Conservation (phyloP, 495 filamentous ascomycete genomes). For the Penicillium waksmanii region DNA sequence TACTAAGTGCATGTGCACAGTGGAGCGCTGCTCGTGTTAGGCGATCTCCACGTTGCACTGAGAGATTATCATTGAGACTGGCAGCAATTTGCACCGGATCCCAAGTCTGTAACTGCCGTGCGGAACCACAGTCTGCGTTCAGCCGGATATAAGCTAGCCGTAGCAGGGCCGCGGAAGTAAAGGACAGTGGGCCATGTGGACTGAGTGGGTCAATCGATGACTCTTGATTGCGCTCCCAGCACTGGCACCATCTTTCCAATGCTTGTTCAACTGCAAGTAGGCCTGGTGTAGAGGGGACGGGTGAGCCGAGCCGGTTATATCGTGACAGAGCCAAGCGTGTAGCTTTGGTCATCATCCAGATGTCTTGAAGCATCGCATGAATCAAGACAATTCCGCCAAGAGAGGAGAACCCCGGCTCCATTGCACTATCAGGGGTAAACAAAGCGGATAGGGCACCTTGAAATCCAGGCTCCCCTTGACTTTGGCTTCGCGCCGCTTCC, state of each 20-base stretch:
- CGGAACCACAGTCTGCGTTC: constrained; percentile 67
- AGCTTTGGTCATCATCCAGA: constrained; percentile 67
- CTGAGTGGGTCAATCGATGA: constrained; percentile 54
- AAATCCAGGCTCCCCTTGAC: constrained; percentile 35
- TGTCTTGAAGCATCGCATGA: constrained; percentile 69
- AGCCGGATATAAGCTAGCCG: constrained; percentile 69
- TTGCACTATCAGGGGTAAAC: constrained; percentile 26
- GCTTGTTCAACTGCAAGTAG: constrained; percentile 62
- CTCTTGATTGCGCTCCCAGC: constrained; percentile 61
- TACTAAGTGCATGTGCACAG: constrained; percentile 69
- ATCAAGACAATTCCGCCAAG: constrained; percentile 71
- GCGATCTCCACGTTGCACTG: constrained; percentile 58
- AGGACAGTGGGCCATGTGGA: constrained; percentile 63
- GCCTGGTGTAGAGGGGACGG: constrained; percentile 48
- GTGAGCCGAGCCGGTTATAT: constrained; percentile 39
- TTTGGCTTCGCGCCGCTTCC: constrained; percentile 33
- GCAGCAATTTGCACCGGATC: constrained; percentile 63
- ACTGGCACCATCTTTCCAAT: constrained; percentile 63
- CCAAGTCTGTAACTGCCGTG: constrained; percentile 63
- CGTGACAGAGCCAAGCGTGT: constrained; percentile 48
- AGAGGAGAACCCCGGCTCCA: constrained; percentile 50
- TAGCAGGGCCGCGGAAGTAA: constrained; percentile 68
- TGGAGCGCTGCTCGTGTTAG: constrained; percentile 65
- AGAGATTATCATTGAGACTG: constrained; percentile 60
- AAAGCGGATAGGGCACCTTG: constrained; percentile 39